Conservation (phyloP, 164 flowering plant genomes). For the Echeveria elegans region DNA sequence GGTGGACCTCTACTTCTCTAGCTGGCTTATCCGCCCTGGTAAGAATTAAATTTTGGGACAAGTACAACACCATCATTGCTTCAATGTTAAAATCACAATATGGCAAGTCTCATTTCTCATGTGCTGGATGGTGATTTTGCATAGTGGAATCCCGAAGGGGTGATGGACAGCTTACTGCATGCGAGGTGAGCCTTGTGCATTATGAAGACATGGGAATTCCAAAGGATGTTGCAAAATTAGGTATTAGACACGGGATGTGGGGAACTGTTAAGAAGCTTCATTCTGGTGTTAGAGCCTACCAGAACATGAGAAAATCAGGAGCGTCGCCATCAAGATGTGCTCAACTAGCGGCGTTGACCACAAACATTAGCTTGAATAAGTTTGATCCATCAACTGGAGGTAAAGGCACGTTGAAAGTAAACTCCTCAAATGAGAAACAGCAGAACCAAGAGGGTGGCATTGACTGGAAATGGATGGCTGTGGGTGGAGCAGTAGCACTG, state of each 20-base stretch:
- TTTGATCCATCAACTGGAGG: slow-evolving; percentile 16
- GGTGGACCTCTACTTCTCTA: too few relatives aligned
- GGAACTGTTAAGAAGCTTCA: too few relatives aligned
- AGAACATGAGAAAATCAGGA: slow-evolving; percentile 53
- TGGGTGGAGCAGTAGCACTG: slow-evolving; percentile 75
- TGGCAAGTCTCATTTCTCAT: too few relatives aligned
- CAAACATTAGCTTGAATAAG: slow-evolving; percentile 40
- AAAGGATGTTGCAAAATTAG: slow-evolving; percentile 87
- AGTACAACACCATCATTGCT: too few relatives aligned
- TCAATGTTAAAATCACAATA: too few relatives aligned
- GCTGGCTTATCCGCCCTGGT: too few relatives aligned
- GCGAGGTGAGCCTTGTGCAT: slow-evolving; percentile 75
- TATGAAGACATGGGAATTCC: slow-evolving; percentile 98
- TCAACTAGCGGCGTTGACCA: slow-evolving; percentile 53
- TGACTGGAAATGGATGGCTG: slow-evolving; percentile 69
- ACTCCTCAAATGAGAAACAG: neutral
- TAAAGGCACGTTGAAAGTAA: slow-evolving; percentile 21
- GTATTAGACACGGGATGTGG: slow-evolving; percentile 97
- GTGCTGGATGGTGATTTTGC: slow-evolving; percentile 6
- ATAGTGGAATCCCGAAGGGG: slow-evolving; percentile 83
- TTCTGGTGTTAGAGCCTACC: slow-evolving; percentile 83
- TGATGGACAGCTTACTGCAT: too few relatives aligned
- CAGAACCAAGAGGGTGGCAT: slow-evolving; percentile 23
- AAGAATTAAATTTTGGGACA: too few relatives aligned
- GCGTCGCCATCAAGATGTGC: slow-evolving; percentile 71